A percentile compares a stretch with the other conserved stretches of the same genome.
These are phyloP conservation scores for Dactylorhiza incarnata DNA, from an alignment of 106 monocot genomes.

Conservation along the genomic window DNA sequence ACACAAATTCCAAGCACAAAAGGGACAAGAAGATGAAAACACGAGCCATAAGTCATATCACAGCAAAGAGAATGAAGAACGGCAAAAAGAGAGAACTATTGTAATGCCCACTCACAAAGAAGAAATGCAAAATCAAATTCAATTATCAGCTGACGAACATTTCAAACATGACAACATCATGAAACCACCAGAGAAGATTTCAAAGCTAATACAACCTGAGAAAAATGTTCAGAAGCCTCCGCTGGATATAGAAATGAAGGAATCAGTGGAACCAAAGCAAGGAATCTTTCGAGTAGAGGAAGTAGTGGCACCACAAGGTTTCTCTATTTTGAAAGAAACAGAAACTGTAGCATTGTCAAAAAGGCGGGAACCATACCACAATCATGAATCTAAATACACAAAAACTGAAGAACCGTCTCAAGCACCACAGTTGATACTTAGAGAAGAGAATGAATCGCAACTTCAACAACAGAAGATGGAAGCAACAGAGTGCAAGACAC, in stretches of 20 bases:
- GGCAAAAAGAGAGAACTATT: background rate
- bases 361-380: background rate
- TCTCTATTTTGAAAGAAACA: background rate
- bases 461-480: background rate
- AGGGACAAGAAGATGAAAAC: background rate
- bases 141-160: background rate
- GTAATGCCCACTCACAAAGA: background rate
- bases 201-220: background rate
- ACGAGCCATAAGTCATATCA: background rate
- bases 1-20: background rate
- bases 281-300: background rate
- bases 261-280: background rate
- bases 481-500: background rate
- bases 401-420: background rate
- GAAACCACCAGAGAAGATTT: background rate
- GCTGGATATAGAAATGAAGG: background rate
- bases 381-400: background rate
- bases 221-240: background rate
- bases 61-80: background rate
- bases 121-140: background rate
- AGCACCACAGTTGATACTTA: background rate
- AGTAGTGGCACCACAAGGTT: background rate
- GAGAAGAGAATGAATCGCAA: background rate
- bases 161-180: constrained; percentile 1
- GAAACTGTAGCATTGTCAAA: background rate